Base-by-base conservation (phyloP, 306 rosid genomes). In the Senna siamea region DNA sequence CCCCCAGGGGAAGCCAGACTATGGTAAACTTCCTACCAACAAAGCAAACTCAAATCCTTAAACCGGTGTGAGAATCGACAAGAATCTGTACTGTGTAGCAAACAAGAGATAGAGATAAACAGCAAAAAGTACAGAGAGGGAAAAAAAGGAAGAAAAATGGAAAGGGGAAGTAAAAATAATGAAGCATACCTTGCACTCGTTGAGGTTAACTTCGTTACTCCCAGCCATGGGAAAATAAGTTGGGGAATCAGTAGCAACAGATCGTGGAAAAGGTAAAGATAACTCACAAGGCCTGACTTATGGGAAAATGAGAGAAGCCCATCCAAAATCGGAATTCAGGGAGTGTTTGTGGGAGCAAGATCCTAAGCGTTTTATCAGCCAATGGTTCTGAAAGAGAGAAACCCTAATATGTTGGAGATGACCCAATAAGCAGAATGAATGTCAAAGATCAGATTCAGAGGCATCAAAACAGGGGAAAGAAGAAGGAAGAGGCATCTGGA, bases 131-230 rank as follows among this genome's bases (percentile, higher is more conserved):
- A 9, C n/a, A 52, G 14, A 35, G 26, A 51, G 51, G 20, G 44
- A 15, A 59, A 73, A 40, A 79, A 20, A 9, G 6, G 3, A 54
- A 44, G 1, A 32, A 57, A 5, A 37, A 76, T 41, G 30, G 50
- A 14, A 28, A 19, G 9, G 9, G 6, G 61, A 68, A 48, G 30
- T 35, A 53, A 70, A 35, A 9, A 9, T 23, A 53, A 40, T 20
- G 69, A 59, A 50, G 30, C 75, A 58, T 19, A 89, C 94, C 89
- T 35, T 86, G 74, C 91, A 85, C 37, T 89, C 94, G 62, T 61
- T 86, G 78, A 82, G 77, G 79, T 89, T 79, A 80, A 85, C 81
- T 72, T 89, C 88, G 35, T 82, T 80, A 72, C 75, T 77, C 53
- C 85, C 91, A 55, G 85, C 88, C 94, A 89, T 89, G 69, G 69